Percentiles rank a stretch among this genome's conserved stretches.
These are phyloP conservation scores for Rhizopogon vulgaris DNA, from an alignment of 768 basidiomycete genomes.

Conservation along the genomic window DNA sequence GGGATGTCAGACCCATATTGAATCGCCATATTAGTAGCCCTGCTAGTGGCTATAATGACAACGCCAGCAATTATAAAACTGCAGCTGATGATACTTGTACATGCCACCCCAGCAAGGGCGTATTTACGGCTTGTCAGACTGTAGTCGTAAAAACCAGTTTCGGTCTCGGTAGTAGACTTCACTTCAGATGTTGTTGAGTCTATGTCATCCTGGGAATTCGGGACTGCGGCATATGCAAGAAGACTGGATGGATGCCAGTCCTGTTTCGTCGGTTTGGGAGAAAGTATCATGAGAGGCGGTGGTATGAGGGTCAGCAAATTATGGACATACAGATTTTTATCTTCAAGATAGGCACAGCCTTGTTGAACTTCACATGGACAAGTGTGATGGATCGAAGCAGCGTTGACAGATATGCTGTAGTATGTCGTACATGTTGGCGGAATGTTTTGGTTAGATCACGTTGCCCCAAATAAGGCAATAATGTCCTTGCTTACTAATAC, in stretches of 20 bases:
- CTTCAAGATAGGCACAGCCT: too few relatives aligned
- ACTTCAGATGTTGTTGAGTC: background rate
- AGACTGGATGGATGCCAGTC: background rate
- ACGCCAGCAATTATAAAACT: slow-evolving; percentile 21
- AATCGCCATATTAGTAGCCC: background rate
- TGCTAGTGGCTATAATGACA: slow-evolving; percentile 11
- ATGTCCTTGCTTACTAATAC: too few relatives aligned
- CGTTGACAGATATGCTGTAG: too few relatives aligned
- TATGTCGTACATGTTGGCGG: too few relatives aligned
- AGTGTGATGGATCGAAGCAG: too few relatives aligned
- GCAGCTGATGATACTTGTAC: slow-evolving; percentile 16
- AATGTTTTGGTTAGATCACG: too few relatives aligned
- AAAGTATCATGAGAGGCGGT: background rate
- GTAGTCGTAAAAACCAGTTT: slow-evolving; percentile 22
- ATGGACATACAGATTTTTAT: too few relatives aligned
- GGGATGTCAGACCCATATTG: background rate
- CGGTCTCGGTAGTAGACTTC: slow-evolving; percentile 5
- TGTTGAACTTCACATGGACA: too few relatives aligned
- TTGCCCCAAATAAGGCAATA: too few relatives aligned
- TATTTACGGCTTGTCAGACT: slow-evolving; percentile 20
- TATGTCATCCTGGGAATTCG: background rate
- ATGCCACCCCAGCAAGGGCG: slow-evolving; percentile 19
- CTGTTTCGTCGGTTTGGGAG: background rate
- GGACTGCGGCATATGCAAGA: background rate
- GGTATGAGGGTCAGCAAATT: background rate